These are phyloP conservation scores for Apiospora marii DNA, from an alignment of 2,329 filamentous ascomycete genomes.

Conservation along the genomic window DNA sequence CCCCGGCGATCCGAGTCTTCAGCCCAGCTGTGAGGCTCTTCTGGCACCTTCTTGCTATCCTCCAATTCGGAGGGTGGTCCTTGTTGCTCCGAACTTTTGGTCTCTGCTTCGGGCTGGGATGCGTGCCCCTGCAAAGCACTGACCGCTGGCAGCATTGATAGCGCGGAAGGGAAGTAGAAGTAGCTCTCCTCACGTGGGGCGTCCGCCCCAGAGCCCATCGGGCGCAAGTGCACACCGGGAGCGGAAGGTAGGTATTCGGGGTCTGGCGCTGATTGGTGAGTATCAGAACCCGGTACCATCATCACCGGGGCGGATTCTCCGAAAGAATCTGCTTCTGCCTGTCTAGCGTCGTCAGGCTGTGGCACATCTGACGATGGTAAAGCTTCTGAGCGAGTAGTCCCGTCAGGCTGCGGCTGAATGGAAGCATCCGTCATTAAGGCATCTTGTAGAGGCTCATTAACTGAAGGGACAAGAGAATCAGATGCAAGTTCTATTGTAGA, in stretches of 20 bases:
- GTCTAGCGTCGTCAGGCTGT: slow-evolving; percentile 7
- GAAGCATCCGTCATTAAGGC: neutral
- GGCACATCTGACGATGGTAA: neutral
- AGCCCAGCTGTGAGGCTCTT: slow-evolving; percentile 2
- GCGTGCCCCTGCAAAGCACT: slow-evolving; percentile 6
- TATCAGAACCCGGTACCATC: neutral
- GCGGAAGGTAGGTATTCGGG: slow-evolving; percentile 3
- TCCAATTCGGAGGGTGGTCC: neutral
- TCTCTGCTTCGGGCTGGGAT: slow-evolving; percentile 8
- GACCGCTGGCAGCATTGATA: slow-evolving; percentile 7
- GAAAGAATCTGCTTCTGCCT: neutral
- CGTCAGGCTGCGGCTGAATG: slow-evolving; percentile 20
- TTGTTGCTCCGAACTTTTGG: slow-evolving; percentile 11
- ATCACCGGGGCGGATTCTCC: neutral
- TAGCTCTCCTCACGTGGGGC: slow-evolving; percentile 10
- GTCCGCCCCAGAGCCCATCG: neutral
- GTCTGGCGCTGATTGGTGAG: neutral
- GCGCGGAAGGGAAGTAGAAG: slow-evolving; percentile 14
- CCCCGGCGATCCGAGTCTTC: slow-evolving; percentile 4
- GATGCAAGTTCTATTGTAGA: slow-evolving; percentile 28
- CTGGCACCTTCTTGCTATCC: neutral
- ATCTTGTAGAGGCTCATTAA: neutral
- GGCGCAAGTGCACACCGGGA: neutral
- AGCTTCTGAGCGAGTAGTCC: slow-evolving; percentile 14
- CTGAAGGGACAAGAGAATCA: neutral